Conservation (phyloP, 2,329 filamentous ascomycete genomes). For the Fusarium sp. region DNA sequence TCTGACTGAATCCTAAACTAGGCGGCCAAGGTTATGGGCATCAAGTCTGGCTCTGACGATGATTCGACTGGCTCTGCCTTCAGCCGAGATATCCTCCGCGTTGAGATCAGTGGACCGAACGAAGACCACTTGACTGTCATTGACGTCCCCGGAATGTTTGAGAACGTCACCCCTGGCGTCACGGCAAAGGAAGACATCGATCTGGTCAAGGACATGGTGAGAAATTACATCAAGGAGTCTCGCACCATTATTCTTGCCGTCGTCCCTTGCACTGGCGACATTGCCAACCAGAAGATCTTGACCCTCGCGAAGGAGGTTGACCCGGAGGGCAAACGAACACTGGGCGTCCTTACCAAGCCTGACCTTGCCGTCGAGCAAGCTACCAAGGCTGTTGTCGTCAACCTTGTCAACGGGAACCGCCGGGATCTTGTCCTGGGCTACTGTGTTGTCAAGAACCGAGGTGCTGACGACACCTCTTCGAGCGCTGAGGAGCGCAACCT, state of each 20-base stretch:
- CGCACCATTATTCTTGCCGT: constrained; percentile 65
- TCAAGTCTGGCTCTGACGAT: constrained; percentile 43
- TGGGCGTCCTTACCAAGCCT: constrained; percentile 69
- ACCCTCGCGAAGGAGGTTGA: constrained; percentile 53
- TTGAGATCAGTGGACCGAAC: constrained; percentile 58
- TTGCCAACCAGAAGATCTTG: constrained; percentile 56
- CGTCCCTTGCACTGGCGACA: constrained; percentile 54
- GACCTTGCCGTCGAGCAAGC: constrained; percentile 63
- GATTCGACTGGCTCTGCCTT: constrained; percentile 50
- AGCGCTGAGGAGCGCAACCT: constrained; percentile 46
- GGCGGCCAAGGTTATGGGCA: constrained; percentile 60
- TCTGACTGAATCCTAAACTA: constrained; percentile 10
- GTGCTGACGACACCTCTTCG: constrained; percentile 55
- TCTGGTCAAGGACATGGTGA: constrained; percentile 61
- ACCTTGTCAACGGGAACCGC: constrained; percentile 56
- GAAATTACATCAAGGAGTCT: constrained; percentile 57
- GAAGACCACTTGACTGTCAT: constrained; percentile 64
- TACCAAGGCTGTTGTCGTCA: constrained; percentile 52
- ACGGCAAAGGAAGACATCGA: constrained; percentile 59
- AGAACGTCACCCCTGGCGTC: constrained; percentile 46
- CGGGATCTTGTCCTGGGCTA: constrained; percentile 60
- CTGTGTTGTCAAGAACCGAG: constrained; percentile 61
- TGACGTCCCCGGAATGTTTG: constrained; percentile 66
- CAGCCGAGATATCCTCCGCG: constrained; percentile 57
- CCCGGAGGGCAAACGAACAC: constrained; percentile 53